Conservation (phyloP, 495 filamentous ascomycete species). For the Daldinia bambusicola region DNA sequence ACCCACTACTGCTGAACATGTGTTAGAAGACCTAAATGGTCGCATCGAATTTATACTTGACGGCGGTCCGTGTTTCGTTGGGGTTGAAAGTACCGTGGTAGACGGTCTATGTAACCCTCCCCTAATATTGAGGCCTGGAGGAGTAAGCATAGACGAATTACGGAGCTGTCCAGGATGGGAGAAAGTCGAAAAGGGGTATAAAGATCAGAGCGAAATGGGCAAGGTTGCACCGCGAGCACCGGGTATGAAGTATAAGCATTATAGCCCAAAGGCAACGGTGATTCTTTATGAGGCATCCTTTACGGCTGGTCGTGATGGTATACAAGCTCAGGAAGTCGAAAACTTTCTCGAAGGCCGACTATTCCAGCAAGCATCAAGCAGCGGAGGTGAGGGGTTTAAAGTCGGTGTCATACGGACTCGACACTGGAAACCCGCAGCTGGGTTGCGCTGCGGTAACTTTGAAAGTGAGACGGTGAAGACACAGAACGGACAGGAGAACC, state of each 20-base stretch:
- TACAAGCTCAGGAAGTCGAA: slow-evolving; percentile 37
- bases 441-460: slow-evolving; percentile 40
- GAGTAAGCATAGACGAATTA: slow-evolving; percentile 87
- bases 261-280: slow-evolving; percentile 89
- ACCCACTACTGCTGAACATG: slow-evolving; percentile 89
- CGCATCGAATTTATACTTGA: slow-evolving; percentile 92
- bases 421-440: slow-evolving; percentile 52
- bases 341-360: slow-evolving; percentile 21
- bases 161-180: slow-evolving; percentile 82
- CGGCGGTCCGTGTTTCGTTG: slow-evolving; percentile 84
- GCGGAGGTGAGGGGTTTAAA: slow-evolving; percentile 12
- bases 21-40: slow-evolving; percentile 82
- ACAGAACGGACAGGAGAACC: slow-evolving; percentile 16
- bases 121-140: slow-evolving; percentile 84
- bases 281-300: slow-evolving; percentile 75
- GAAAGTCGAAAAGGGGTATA: slow-evolving; percentile 76
- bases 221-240: slow-evolving; percentile 78
- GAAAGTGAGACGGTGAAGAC: slow-evolving; percentile 30
- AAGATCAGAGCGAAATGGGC: slow-evolving; percentile 67
- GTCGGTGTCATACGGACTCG: slow-evolving; percentile 60
- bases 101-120: slow-evolving; percentile 87
- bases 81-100: slow-evolving; percentile 96
- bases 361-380: slow-evolving; percentile 15
- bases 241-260: slow-evolving; percentile 99
- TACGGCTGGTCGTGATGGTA: slow-evolving; percentile 21